Evolutionary conservation across 345 rosid species (phyloP).

Genomic region (Dovyalis caffra): DNA sequence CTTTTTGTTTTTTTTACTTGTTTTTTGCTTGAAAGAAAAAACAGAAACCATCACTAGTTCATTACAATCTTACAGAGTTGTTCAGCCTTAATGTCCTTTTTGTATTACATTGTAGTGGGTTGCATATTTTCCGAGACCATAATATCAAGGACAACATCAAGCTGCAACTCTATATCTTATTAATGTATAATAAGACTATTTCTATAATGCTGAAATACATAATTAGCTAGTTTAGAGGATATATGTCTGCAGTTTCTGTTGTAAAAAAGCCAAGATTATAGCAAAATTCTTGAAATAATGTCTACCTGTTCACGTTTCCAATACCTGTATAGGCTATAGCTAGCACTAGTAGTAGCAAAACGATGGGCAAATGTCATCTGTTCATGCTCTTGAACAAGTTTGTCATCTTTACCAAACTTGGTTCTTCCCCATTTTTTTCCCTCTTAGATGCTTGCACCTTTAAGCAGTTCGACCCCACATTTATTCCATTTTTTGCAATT

Average conservation of each 20-base stretch:
- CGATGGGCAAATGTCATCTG: not conserved
- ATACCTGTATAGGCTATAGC: not conserved
- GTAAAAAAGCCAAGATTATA: constrained; percentile 4
- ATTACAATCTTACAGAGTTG: not conserved
- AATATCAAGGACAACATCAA: constrained; percentile 1
- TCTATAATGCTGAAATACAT: not conserved
- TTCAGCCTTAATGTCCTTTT: not conserved
- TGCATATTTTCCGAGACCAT: constrained; percentile 2
- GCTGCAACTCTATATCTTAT: not conserved
- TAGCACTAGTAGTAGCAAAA: not conserved
- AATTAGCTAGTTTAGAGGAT: not conserved
- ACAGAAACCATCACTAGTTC: too few species aligned
- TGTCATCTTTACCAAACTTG: constrained; percentile 8
- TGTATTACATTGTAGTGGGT: not conserved
- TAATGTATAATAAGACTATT: not conserved
- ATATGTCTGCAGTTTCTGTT: not conserved
- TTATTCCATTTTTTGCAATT: not conserved
- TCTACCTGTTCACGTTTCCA: not conserved
- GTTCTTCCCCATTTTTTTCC: constrained; percentile 1
- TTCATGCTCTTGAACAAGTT: not conserved
- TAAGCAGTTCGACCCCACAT: not conserved
- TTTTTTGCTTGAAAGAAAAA: too few species aligned
- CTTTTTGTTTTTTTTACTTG: not conserved
- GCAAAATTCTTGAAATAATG: constrained; percentile 15
- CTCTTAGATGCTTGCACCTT: not conserved